Percentiles rank a stretch among this genome's conserved stretches.
Conservation (phyloP, 192 early-diverging fungal species). For the Cladochytrium replicatum region DNA sequence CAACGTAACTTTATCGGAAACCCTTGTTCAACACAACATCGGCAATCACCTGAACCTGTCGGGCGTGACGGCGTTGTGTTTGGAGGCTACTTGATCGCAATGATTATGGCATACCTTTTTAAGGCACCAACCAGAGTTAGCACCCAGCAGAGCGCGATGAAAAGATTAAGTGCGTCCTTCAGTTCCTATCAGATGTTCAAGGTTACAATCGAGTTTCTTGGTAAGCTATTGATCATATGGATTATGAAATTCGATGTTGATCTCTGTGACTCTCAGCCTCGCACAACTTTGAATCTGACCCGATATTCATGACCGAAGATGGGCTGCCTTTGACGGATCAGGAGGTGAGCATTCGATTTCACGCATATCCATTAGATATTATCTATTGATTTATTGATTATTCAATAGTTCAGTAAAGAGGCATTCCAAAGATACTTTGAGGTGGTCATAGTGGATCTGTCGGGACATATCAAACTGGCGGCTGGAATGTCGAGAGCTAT, state of each 20-base stretch:
- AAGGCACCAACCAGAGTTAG: conserved; percentile 40
- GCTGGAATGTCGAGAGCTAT: conserved; percentile 52
- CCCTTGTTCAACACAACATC: too few relatives aligned
- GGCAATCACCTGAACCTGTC: too few relatives aligned
- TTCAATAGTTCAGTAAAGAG: conserved; percentile 42
- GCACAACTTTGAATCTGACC: conserved; percentile 53
- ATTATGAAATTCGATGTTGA: neutral
- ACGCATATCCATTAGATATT: conserved; percentile 5
- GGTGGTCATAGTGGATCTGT: conserved; percentile 76
- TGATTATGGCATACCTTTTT: conserved; percentile 84
- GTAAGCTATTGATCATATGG: conserved; percentile 12
- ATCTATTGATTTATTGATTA: conserved; percentile 13
- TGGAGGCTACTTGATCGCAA: conserved; percentile 75
- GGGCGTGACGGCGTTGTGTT: conserved; percentile 23
- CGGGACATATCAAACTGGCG: conserved; percentile 75
- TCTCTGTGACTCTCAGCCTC: conserved; percentile 21
- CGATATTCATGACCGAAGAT: conserved; percentile 62
- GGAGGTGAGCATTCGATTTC: conserved; percentile 31
- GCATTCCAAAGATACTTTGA: conserved; percentile 58
- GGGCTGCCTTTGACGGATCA: conserved; percentile 34
- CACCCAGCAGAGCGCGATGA: conserved; percentile 33
- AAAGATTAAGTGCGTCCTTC: conserved; percentile 54
- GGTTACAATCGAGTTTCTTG: conserved; percentile 75
- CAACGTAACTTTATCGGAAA: conserved; percentile 52
- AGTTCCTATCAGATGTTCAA: conserved; percentile 80